Evolutionary conservation across 2,329 filamentous ascomycete species (phyloP).

Genomic region (Paraphoma chrysanthemicola): DNA sequence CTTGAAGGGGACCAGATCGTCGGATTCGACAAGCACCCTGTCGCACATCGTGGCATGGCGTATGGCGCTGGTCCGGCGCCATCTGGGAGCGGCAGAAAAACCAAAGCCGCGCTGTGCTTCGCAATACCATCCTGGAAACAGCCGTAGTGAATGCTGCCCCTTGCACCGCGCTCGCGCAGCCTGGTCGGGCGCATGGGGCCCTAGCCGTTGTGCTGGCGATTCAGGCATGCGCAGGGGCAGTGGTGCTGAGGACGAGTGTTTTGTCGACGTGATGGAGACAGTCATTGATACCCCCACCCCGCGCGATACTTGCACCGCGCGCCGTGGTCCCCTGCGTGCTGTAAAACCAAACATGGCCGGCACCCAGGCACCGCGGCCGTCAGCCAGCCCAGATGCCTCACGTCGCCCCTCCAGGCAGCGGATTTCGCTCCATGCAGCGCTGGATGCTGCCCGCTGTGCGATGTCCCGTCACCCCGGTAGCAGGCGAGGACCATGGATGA

Average conservation of each 20-base stretch:
- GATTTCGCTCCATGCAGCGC: background rate
- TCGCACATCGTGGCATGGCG: slow-evolving; percentile 50
- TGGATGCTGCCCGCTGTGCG: background rate
- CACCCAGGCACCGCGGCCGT: slow-evolving; percentile 13
- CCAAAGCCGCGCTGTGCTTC: slow-evolving; percentile 28
- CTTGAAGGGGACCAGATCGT: slow-evolving; percentile 48
- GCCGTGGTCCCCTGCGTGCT: slow-evolving; percentile 19
- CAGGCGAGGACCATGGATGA: slow-evolving; percentile 8
- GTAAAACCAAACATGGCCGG: slow-evolving; percentile 33
- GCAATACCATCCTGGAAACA: slow-evolving; percentile 32
- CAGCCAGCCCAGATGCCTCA: slow-evolving; percentile 16
- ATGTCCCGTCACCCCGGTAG: slow-evolving; percentile 22
- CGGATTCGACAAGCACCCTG: slow-evolving; percentile 48
- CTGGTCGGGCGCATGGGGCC: slow-evolving; percentile 28
- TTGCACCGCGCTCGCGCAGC: slow-evolving; percentile 31
- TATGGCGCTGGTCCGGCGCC: slow-evolving; percentile 36
- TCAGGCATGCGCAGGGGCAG: slow-evolving; percentile 27
- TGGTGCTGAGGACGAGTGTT: slow-evolving; percentile 26
- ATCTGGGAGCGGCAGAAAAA: slow-evolving; percentile 40
- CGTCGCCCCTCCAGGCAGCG: background rate
- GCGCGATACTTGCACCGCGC: slow-evolving; percentile 13
- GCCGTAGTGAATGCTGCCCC: slow-evolving; percentile 25
- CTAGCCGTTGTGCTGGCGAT: slow-evolving; percentile 36
- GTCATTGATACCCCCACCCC: slow-evolving; percentile 37
- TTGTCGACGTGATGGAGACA: slow-evolving; percentile 32